Base-by-base conservation (phyloP, 352 stramenopile genomes). In the Plasmopara viticola region DNA sequence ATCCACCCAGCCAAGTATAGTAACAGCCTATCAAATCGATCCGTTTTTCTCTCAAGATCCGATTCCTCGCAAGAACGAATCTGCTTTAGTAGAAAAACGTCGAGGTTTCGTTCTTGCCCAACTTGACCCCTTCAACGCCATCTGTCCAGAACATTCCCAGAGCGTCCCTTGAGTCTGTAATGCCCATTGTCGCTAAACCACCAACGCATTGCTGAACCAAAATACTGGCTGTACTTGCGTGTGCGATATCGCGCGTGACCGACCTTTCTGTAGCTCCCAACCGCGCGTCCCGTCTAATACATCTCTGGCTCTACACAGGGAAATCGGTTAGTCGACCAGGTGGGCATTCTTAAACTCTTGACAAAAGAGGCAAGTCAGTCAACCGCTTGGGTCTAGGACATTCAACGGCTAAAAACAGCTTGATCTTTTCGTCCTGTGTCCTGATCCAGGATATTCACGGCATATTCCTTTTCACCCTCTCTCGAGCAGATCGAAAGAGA, bases 331-430 rank as follows among this genome's bases (percentile, higher is more conserved):
- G 49, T 60, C 46, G 59, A 63, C n/a, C 58, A 47, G 48, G 15
- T 40, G 25, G 30, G 34, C 58, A 66, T 62, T 66, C 43, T 38
- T 28, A 34, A 66, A 66, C 47, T 62, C 56, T 14, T 48, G 43
- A 44, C 47, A 46, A 46, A 20, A 37, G 40, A 49, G 45, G 35
- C 33, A 48, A 57, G 52, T 61, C 14, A 39, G 37, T 20, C 46
- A 46, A 62, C 49, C 55, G 54, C 30, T 33, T 48, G 28, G 25
- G 13, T 33, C 7, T 17, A 15, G 29, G 17, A 33, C 29, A n/a
- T 28, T 45, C 18, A 28, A 33, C 50, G 31, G 31, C 31, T 64
- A 64, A 35, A 64, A 60, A 60, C 47, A 60, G 58, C 52, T 30
- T 49, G 14, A 41, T 48, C 34, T 46, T 31, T 31, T 42, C n/a